phyloP scores from a whole-genome alignment of 768 basidiomycete genomes.

The Daedaleopsis sinensis region DNA sequence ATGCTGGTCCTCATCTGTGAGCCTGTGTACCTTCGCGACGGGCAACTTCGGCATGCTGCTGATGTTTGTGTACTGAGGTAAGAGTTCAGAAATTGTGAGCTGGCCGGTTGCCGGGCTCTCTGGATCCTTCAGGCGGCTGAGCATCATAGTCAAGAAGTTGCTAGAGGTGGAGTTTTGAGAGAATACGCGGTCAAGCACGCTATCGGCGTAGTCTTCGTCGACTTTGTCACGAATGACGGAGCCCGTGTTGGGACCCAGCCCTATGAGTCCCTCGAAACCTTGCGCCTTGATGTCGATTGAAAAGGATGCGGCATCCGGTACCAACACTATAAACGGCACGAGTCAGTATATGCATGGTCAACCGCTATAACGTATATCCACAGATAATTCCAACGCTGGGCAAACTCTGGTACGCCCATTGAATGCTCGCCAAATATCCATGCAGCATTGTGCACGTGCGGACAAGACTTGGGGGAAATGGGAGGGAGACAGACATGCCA shows the following conservation, averaged over 20 bases:
- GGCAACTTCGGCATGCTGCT: constrained; percentile 63
- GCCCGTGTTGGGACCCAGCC: constrained; percentile 77
- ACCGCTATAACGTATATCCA: too few relatives aligned
- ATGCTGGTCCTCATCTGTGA: constrained; percentile 73
- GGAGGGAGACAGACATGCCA: background rate
- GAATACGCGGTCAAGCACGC: constrained; percentile 68
- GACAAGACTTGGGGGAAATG: background rate
- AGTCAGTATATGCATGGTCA: background rate
- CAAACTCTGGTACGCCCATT: too few relatives aligned
- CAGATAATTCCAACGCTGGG: too few relatives aligned
- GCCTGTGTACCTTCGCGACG: constrained; percentile 63
- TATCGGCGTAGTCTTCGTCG: constrained; percentile 52
- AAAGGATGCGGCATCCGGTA: constrained; percentile 64
- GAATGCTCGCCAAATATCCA: too few relatives aligned
- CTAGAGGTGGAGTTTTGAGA: constrained; percentile 52
- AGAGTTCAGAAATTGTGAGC: constrained; percentile 67
- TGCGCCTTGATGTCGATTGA: constrained; percentile 59
- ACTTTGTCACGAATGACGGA: constrained; percentile 65
- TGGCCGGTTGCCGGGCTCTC: constrained; percentile 57
- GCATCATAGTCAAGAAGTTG: constrained; percentile 71
- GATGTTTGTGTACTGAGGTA: constrained; percentile 65
- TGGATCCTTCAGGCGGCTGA: constrained; percentile 62
- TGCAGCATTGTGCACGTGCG: too few relatives aligned
- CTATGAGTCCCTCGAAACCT: constrained; percentile 73
- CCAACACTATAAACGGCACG: constrained; percentile 50